Conservation (phyloP, 208 protist species). For the Leishmania arabica region DNA sequence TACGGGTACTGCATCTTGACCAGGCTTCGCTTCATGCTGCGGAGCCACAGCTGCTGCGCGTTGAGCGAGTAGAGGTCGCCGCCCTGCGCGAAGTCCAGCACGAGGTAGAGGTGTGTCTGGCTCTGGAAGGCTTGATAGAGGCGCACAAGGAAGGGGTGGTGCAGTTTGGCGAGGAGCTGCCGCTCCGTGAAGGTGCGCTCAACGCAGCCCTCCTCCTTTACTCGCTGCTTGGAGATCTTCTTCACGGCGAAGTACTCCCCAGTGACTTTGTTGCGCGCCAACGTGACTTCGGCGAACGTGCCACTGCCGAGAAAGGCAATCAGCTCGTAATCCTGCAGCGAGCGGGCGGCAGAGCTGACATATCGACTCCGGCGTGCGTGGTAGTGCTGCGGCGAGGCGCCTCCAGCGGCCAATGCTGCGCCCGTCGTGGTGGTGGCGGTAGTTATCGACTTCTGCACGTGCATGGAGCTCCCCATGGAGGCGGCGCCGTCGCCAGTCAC, state of each 20-base stretch:
- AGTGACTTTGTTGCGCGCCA: slow-evolving; percentile 72
- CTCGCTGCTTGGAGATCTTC: slow-evolving; percentile 86
- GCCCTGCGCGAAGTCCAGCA: slow-evolving; percentile 86
- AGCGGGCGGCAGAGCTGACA: slow-evolving; percentile 74
- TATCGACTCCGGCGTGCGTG: slow-evolving; percentile 5
- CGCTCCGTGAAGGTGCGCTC: slow-evolving; percentile 88
- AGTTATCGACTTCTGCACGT: not conserved
- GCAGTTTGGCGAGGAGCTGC: slow-evolving; percentile 73
- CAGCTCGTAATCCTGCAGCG: slow-evolving; percentile 83
- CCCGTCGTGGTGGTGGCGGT: not conserved
- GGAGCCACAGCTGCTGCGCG: slow-evolving; percentile 64
- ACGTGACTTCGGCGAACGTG: slow-evolving; percentile 87
- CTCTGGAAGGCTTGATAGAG: slow-evolving; percentile 88
- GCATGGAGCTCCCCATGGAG: not conserved
- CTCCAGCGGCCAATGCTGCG: not conserved
- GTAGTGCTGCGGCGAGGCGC: not conserved
- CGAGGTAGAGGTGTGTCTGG: slow-evolving; percentile 78
- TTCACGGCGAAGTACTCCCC: slow-evolving; percentile 82
- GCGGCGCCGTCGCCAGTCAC: not conserved
- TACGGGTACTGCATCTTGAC: slow-evolving; percentile 55
- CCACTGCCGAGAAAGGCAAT: slow-evolving; percentile 84
- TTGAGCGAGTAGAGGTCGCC: slow-evolving; percentile 85
- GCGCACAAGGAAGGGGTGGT: slow-evolving; percentile 81
- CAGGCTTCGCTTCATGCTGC: slow-evolving; percentile 54
- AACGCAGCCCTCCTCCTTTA: slow-evolving; percentile 78